Evolutionary conservation across 2,329 filamentous ascomycete genomes (phyloP).

Genomic region (Elsinoe arachidis): DNA sequence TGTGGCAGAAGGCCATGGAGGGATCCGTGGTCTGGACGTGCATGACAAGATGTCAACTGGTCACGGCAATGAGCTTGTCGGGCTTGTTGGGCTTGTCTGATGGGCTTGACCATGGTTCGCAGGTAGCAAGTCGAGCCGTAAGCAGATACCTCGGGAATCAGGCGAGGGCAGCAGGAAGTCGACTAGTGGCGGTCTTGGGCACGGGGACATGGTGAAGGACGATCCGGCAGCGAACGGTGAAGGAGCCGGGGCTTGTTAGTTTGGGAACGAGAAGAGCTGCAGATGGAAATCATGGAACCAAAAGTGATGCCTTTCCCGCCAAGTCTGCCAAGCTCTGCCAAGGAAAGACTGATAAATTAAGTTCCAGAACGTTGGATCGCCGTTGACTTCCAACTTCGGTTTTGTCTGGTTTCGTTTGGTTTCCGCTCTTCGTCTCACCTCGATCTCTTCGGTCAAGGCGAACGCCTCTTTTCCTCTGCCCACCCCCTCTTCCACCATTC

Average conservation of each 20-base stretch:
- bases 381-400: not conserved
- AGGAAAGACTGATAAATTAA: not conserved
- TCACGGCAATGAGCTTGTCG: not conserved
- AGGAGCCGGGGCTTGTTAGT: not conserved
- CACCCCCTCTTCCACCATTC: slow-evolving; percentile 3
- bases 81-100: not conserved
- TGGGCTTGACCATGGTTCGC: not conserved
- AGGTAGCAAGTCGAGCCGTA: not conserved
- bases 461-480: slow-evolving; percentile 4
- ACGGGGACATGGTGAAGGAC: not conserved
- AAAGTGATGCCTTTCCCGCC: no score
- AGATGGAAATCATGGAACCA: no score
- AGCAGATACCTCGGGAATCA: not conserved
- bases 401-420: no score
- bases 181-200: not conserved
- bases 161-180: not conserved
- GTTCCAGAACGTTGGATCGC: slow-evolving; percentile 5
- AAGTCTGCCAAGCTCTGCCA: not conserved
- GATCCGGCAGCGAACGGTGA: not conserved
- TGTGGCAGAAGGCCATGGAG: not conserved
- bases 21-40: not conserved
- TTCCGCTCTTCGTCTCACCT: not conserved
- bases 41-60: not conserved
- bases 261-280: no score
- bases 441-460: not conserved